These are phyloP conservation scores for Russula earlei DNA, from an alignment of 768 basidiomycete species.

Conservation along the genomic window DNA sequence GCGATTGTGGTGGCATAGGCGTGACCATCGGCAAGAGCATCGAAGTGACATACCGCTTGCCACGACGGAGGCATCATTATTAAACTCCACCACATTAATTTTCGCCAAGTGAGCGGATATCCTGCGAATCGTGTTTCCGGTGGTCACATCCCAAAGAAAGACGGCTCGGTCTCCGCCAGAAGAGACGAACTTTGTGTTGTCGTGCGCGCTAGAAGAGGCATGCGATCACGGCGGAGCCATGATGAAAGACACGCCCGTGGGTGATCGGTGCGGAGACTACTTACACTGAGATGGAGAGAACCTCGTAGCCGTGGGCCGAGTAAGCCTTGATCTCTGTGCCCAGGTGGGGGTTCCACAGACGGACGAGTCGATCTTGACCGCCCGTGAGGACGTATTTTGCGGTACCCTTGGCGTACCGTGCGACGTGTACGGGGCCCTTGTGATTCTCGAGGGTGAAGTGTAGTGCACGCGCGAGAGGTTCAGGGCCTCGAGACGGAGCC, in stretches of 20 bases:
- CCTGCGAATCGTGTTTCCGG: slow-evolving; percentile 74
- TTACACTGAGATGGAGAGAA: slow-evolving; percentile 83
- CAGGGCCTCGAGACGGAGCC: slow-evolving; percentile 32
- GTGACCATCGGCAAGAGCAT: slow-evolving; percentile 8
- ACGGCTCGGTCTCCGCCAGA: slow-evolving; percentile 90
- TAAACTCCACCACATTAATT: slow-evolving; percentile 86
- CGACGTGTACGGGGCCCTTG: slow-evolving; percentile 83
- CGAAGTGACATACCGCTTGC: slow-evolving; percentile 61
- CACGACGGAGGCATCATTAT: slow-evolving; percentile 74
- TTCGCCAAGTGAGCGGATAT: slow-evolving; percentile 86
- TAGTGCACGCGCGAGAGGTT: slow-evolving; percentile 46
- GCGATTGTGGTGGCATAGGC: neutral
- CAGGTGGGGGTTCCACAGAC: slow-evolving; percentile 81
- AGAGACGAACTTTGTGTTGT: slow-evolving; percentile 90
- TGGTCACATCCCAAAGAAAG: slow-evolving; percentile 92
- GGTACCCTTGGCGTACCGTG: slow-evolving; percentile 80
- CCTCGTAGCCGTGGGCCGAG: slow-evolving; percentile 90
- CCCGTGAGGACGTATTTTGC: slow-evolving; percentile 91
- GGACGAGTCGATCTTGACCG: slow-evolving; percentile 81
- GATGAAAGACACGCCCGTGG: neutral
- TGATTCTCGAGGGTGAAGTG: slow-evolving; percentile 57
- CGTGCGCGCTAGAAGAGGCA: slow-evolving; percentile 53
- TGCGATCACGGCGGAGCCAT: neutral
- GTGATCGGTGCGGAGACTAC: slow-evolving; percentile 22
- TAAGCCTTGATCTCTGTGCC: slow-evolving; percentile 91